Evolutionary conservation across 2,329 filamentous ascomycete species (phyloP), one percentile per base, ranked within the genome.

Genomic region (Colletotrichum ledebouriae): DNA sequence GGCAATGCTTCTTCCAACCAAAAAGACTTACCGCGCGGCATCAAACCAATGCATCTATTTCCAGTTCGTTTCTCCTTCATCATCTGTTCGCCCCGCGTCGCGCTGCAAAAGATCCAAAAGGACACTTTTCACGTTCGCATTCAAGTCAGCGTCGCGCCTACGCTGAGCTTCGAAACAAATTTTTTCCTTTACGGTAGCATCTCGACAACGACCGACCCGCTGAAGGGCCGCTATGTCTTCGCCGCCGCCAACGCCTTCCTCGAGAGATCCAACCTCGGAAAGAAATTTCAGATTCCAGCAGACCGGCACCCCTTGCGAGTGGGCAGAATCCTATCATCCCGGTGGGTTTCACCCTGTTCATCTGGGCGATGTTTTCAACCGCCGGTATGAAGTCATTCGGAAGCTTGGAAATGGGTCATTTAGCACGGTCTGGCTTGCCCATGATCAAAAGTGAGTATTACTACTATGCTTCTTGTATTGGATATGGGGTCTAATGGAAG

Each of bases 341-440:
- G 73, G 74, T 2, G 72, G 72, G 3, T 69, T 72, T 17, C 73
- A 75, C 20, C 73, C 73, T 29, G 71, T 74, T 20, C 59, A 66
- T 39, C 52, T 75, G 4, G 72, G 72, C n/a, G 74, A 76, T 47
- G 10, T 69, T 4, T 74, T 74, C 60, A 37, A 66, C 6, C 15
- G 59, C 4, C 69, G 68, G 9, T 76, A 76, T 46, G 59, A 59
- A 39, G 59, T 75, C 13, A 52, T 76, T 15, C 72, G 68, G 12
- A 76, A 76, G 59, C 71, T 76, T 6, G 73, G 73, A 15, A 73
- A 74, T 58, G 73, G 74, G 12, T 46, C 60, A 1, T 73, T 70
- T 44, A 72, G 72, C 13, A 75, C 75, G 13, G 73, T 73, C 11
- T 76, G 75, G 73, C 71, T 76, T 41, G 75, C 71, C 11, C 59